These are phyloP conservation scores for Pyrenula massariospora DNA, from an alignment of 495 filamentous ascomycete species.

Conservation along the genomic window DNA sequence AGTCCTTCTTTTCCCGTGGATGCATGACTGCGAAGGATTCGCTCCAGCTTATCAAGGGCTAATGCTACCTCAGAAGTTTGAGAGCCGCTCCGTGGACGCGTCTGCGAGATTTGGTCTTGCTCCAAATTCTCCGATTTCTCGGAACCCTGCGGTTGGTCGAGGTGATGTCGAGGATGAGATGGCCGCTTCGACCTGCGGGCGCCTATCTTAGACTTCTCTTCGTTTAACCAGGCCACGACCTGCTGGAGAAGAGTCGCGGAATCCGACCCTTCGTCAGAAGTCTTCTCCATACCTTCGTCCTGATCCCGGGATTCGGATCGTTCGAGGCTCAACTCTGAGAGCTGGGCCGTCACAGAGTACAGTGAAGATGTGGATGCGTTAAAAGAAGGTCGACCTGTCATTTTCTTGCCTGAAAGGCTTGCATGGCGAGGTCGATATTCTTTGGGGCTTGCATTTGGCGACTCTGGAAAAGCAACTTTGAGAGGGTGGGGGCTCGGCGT, in stretches of 20 bases:
- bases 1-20: constrained; percentile 8
- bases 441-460: neutral
- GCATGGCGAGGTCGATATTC: neutral
- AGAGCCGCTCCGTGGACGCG: constrained; percentile 16
- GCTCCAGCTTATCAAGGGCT: constrained; percentile 58
- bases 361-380: neutral
- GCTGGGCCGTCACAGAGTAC: neutral
- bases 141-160: constrained; percentile 14
- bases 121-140: constrained; percentile 8
- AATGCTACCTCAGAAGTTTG: constrained; percentile 45
- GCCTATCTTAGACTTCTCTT: constrained; percentile 56
- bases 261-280: neutral
- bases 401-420: neutral
- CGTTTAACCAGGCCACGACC: constrained; percentile 68
- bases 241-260: constrained; percentile 46
- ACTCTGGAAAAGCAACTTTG: neutral
- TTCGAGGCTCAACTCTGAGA: neutral
- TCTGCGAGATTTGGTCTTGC: constrained; percentile 14
- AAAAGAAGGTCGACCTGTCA: neutral
- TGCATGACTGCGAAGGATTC: constrained; percentile 49
- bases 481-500: neutral
- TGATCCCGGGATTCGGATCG: neutral
- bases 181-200: constrained; percentile 29
- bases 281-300: neutral
- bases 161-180: constrained; percentile 2